Evolutionary conservation across 2,329 filamentous ascomycete genomes (phyloP).

Genomic region (Lojkania enalia): DNA sequence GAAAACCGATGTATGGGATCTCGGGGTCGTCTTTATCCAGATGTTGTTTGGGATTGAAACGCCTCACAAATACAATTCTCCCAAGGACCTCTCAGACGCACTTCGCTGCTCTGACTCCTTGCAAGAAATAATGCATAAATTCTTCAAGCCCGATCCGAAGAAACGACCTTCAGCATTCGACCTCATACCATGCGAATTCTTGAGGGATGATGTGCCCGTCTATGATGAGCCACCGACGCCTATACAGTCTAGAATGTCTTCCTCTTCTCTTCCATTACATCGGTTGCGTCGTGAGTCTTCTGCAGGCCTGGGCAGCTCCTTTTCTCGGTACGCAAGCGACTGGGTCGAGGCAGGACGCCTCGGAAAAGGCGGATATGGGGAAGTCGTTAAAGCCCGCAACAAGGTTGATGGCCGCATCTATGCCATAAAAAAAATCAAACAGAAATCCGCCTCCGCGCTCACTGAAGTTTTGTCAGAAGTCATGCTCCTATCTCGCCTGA

Average conservation of each 20-base stretch:
- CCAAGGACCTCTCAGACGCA: constrained; percentile 71
- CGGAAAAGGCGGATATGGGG: constrained; percentile 92
- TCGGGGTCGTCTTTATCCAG: constrained; percentile 87
- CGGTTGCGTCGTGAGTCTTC: constrained; percentile 43
- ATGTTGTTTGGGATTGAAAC: constrained; percentile 89
- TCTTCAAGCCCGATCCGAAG: constrained; percentile 83
- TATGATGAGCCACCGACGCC: constrained; percentile 40
- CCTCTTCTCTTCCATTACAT: constrained; percentile 39
- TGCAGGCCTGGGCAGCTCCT: constrained; percentile 38
- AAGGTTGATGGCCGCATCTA: constrained; percentile 93
- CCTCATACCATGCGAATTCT: constrained; percentile 61
- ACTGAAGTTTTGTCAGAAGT: constrained; percentile 85
- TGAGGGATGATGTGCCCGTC: constrained; percentile 54
- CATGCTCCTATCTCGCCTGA: constrained; percentile 85
- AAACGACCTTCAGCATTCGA: constrained; percentile 84
- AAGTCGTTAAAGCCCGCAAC: constrained; percentile 93
- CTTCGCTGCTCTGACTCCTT: constrained; percentile 73
- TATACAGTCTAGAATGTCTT: constrained; percentile 41
- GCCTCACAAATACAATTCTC: constrained; percentile 76
- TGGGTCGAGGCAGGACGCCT: constrained; percentile 88
- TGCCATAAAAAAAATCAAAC: constrained; percentile 94
- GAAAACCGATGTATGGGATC: constrained; percentile 94
- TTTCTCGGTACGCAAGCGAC: constrained; percentile 82
- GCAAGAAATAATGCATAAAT: constrained; percentile 76
- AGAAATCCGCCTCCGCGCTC: constrained; percentile 72